A percentile compares a stretch with the other conserved stretches of the same genome.
Evolutionary conservation across 768 basidiomycete genomes (phyloP).

Genomic region (Collybiopsis confluens): DNA sequence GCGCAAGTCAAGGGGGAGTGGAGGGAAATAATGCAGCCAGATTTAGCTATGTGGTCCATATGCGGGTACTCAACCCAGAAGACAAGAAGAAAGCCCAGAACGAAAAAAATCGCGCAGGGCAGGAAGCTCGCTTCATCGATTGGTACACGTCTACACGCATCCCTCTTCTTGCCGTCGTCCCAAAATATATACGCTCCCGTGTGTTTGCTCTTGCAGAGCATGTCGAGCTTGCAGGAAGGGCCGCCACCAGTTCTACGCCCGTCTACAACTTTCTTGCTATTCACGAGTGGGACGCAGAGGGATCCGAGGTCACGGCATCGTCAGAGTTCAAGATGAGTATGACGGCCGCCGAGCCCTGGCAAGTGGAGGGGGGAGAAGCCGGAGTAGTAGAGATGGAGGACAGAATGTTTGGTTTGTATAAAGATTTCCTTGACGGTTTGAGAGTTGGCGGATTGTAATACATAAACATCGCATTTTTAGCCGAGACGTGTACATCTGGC

Average conservation of each 20-base stretch:
- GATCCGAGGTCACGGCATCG: neutral
- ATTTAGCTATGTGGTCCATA: constrained; percentile 6
- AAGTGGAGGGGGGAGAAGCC: neutral
- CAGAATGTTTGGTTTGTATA: constrained; percentile 6
- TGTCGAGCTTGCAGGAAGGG: constrained; percentile 2
- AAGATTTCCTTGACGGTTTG: neutral
- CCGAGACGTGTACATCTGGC: too few species aligned
- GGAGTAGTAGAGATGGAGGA: constrained; percentile 7
- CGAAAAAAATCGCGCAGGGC: neutral
- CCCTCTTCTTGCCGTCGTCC: neutral
- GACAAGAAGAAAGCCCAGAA: neutral
- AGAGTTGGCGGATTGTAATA: too few species aligned
- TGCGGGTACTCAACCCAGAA: neutral
- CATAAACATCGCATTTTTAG: too few species aligned
- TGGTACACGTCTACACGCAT: constrained; percentile 6
- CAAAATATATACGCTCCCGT: constrained; percentile 1
- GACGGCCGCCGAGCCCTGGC: constrained; percentile 1
- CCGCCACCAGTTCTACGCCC: neutral
- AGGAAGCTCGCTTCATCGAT: neutral
- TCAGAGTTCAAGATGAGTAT: constrained; percentile 4
- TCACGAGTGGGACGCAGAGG: constrained; percentile 4
- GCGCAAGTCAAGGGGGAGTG: neutral
- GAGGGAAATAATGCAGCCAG: neutral
- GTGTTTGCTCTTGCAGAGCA: constrained; percentile 1
- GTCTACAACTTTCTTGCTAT: neutral